Evolutionary conservation across 257 asterid species (phyloP).

Genomic region (Cordia subcordata): DNA sequence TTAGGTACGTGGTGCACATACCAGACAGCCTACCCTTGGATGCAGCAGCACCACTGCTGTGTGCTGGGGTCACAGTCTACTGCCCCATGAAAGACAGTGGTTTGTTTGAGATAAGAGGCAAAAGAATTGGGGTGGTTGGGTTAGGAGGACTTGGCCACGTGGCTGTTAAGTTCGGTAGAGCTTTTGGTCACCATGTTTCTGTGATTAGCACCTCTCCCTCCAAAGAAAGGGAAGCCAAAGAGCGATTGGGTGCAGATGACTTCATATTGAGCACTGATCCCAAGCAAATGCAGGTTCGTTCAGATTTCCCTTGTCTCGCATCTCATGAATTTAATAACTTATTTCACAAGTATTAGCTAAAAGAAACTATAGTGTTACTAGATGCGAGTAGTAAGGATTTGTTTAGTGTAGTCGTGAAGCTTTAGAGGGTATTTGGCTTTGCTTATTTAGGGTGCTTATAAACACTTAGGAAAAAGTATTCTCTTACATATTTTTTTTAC

Average conservation of each 20-base stretch:
- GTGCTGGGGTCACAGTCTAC: constrained; percentile 75
- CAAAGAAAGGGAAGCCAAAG: constrained; percentile 66
- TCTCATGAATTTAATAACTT: neutral
- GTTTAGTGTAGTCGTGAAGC: too few species aligned
- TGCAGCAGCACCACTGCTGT: constrained; percentile 81
- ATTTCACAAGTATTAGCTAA: too few species aligned
- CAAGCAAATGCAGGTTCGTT: constrained; percentile 62
- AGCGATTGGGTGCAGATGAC: constrained; percentile 68
- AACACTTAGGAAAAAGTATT: too few species aligned
- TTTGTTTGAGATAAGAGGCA: constrained; percentile 35
- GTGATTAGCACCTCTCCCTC: constrained; percentile 85
- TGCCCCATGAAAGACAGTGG: constrained; percentile 61
- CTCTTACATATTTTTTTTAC: too few species aligned
- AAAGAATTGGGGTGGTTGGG: constrained; percentile 61
- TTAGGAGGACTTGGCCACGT: constrained; percentile 82
- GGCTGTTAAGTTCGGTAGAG: constrained; percentile 75
- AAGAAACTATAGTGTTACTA: too few species aligned
- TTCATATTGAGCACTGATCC: constrained; percentile 56
- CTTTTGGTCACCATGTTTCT: constrained; percentile 75
- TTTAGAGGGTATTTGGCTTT: too few species aligned
- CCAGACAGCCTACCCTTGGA: constrained; percentile 76
- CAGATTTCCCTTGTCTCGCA: neutral
- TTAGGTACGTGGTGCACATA: constrained; percentile 64
- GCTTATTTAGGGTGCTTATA: too few species aligned
- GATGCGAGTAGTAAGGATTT: too few species aligned